phyloP scores from a whole-genome alignment of 345 rosid genomes.

The Anacardium occidentale region DNA sequence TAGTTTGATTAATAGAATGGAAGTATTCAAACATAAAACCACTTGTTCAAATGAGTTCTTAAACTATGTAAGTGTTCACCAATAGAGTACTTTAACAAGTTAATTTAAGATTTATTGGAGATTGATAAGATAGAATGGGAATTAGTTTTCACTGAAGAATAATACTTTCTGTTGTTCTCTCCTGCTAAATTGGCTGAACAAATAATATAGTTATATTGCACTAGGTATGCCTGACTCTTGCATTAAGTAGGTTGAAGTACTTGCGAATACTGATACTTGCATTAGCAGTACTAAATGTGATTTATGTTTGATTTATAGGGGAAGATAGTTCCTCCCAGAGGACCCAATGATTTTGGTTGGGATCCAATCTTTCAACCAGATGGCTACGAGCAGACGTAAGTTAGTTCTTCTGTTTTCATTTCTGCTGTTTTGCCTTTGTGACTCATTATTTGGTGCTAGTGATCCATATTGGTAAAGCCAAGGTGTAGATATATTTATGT shows the following conservation, averaged over 20 bases:
- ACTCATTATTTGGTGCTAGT: neutral
- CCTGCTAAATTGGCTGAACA: neutral
- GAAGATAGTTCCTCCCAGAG: constrained; percentile 80
- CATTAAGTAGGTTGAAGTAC: neutral
- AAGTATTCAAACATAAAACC: no score
- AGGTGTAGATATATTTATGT: neutral
- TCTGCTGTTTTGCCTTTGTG: neutral
- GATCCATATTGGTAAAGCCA: neutral
- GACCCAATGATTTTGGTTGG: constrained; percentile 94
- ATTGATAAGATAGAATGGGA: neutral
- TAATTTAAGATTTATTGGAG: no score
- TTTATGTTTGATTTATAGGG: constrained; percentile 57
- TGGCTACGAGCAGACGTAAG: constrained; percentile 76
- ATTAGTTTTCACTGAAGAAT: neutral
- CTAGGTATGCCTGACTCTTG: neutral
- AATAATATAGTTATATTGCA: neutral
- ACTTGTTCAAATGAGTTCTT: no score
- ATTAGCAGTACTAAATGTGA: neutral
- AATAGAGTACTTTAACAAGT: no score
- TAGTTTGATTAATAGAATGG: no score
- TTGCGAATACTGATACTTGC: neutral
- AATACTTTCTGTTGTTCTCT: neutral
- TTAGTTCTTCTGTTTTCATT: neutral
- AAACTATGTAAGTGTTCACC: no score
- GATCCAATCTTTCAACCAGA: constrained; percentile 95